phyloP scores from a whole-genome alignment of 2,329 filamentous ascomycete genomes.

The Sarocladium brachiariae region DNA sequence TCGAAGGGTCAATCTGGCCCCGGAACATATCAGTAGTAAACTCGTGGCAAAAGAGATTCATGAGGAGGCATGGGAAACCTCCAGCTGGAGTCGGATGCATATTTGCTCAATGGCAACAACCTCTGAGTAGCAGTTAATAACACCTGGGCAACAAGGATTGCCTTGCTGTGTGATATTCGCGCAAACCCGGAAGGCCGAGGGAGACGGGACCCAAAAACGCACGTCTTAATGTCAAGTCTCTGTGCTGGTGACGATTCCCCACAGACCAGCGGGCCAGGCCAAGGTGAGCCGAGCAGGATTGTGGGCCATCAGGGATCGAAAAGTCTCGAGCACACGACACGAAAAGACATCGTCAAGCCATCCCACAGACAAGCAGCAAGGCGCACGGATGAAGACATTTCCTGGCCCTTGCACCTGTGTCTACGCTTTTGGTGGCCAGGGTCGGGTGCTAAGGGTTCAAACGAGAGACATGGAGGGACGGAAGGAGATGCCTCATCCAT shows the following conservation, averaged over 20 bases:
- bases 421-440: too few relatives aligned
- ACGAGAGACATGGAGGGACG: too few relatives aligned
- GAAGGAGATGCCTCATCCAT: neutral
- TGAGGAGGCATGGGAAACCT: neutral
- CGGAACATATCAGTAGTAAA: neutral
- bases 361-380: neutral
- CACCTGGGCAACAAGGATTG: neutral
- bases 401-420: too few relatives aligned
- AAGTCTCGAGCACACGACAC: conserved; percentile 4
- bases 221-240: neutral
- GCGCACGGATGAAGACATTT: too few relatives aligned
- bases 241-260: conserved; percentile 1
- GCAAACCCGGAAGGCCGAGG: conserved; percentile 8
- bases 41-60: too few relatives aligned
- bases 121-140: too few relatives aligned
- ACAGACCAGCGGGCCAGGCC: conserved; percentile 7
- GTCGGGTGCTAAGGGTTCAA: too few relatives aligned
- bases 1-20: neutral
- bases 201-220: neutral
- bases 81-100: neutral
- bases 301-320: conserved; percentile 7
- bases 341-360: neutral
- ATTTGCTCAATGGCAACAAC: neutral
- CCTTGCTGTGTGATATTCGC: neutral
- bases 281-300: conserved; percentile 4